Percentiles rank a stretch among this genome's conserved stretches.
phyloP scores from a whole-genome alignment of 768 basidiomycete genomes.

The Lentinula edodes region DNA sequence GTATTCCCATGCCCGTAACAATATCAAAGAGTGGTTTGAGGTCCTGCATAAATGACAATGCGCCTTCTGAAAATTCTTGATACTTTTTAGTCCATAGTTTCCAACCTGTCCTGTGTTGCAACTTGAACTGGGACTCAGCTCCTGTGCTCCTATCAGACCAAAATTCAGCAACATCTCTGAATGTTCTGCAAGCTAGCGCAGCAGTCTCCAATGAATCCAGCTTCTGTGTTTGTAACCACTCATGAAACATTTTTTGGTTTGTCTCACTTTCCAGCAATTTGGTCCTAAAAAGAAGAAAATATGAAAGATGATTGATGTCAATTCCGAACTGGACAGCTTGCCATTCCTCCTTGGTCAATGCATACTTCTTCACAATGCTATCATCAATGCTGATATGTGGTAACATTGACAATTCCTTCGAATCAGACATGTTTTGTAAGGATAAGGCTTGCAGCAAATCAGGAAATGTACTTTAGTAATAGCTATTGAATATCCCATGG shows the following conservation, averaged over 20 bases:
- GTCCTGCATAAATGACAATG: not conserved
- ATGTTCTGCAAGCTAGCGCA: not conserved
- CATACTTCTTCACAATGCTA: not conserved
- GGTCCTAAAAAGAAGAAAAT: not conserved
- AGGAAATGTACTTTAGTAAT: too few relatives aligned
- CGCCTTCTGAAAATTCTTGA: not conserved
- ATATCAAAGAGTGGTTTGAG: not conserved
- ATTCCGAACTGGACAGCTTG: not conserved
- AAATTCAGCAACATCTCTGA: not conserved
- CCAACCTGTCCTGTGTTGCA: not conserved
- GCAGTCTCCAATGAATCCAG: not conserved
- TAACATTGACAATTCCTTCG: not conserved
- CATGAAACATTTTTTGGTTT: not conserved
- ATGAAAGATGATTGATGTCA: too few relatives aligned
- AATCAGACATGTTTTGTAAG: not conserved
- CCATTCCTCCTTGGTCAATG: not conserved
- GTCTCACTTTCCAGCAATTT: not conserved
- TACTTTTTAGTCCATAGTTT: not conserved
- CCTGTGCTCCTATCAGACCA: not conserved
- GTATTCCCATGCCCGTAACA: not conserved
- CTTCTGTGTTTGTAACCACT: not conserved
- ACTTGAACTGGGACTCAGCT: not conserved
- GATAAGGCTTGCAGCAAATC: not conserved
- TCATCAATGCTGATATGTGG: not conserved
- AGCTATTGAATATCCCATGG: too few relatives aligned